Conservation (phyloP, 2,329 filamentous ascomycete species). For the Colletotrichum simmondsii region DNA sequence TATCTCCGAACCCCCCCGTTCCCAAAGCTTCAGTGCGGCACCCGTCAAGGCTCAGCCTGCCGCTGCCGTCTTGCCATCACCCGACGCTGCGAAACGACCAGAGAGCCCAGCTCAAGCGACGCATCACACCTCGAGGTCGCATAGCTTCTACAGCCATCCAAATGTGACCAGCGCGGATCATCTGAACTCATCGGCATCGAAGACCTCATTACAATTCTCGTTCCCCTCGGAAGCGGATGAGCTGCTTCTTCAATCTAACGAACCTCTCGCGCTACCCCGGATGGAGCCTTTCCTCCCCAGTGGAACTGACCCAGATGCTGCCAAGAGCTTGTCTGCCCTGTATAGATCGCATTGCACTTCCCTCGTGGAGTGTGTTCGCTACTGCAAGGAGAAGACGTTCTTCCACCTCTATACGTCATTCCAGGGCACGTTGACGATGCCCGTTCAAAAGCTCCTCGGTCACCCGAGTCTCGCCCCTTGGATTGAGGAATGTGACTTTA, state of each 20-base stretch:
- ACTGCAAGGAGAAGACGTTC: slow-evolving; percentile 96
- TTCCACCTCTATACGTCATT: slow-evolving; percentile 96
- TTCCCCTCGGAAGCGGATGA: slow-evolving; percentile 70
- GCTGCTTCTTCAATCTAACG: slow-evolving; percentile 67
- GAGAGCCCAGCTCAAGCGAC: slow-evolving; percentile 24
- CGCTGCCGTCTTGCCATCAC: slow-evolving; percentile 41
- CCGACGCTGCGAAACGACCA: slow-evolving; percentile 39
- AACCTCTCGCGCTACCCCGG: slow-evolving; percentile 82
- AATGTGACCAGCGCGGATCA: slow-evolving; percentile 67
- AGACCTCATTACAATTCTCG: slow-evolving; percentile 68
- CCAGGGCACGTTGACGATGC: slow-evolving; percentile 94
- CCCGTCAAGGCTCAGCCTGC: slow-evolving; percentile 37
- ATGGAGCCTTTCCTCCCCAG: slow-evolving; percentile 84
- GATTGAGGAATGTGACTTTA: slow-evolving; percentile 96
- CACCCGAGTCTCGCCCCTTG: slow-evolving; percentile 85
- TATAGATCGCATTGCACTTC: slow-evolving; percentile 97
- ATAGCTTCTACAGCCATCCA: slow-evolving; percentile 71
- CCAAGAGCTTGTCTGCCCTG: slow-evolving; percentile 84
- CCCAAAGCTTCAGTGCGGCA: slow-evolving; percentile 63
- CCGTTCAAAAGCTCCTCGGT: slow-evolving; percentile 91
- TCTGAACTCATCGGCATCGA: slow-evolving; percentile 66
- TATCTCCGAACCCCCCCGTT: slow-evolving; percentile 60
- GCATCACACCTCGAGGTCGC: slow-evolving; percentile 46
- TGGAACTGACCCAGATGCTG: slow-evolving; percentile 87
- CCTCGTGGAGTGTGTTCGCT: slow-evolving; percentile 93